A percentile compares a stretch with the other conserved stretches of the same genome.
Evolutionary conservation across 306 rosid genomes (phyloP).

Genomic region (Herpetospermum pedunculosum): DNA sequence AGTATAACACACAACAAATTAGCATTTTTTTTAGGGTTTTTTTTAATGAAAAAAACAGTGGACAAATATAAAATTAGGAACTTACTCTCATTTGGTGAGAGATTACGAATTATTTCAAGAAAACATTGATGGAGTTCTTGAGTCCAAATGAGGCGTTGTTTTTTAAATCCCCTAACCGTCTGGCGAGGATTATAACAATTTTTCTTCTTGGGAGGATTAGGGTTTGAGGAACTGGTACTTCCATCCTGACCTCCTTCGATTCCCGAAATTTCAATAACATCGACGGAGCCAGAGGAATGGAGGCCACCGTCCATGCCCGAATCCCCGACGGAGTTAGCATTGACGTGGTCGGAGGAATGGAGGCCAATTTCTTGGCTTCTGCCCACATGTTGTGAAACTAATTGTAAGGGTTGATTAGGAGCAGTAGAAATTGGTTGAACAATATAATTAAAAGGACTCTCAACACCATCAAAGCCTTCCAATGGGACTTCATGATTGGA

Average conservation of each 20-base stretch:
- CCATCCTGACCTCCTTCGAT: no score
- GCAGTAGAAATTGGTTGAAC: not conserved
- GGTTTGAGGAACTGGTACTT: not conserved
- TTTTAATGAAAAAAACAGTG: no score
- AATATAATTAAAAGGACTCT: not conserved
- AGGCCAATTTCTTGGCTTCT: no score
- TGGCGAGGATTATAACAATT: not conserved
- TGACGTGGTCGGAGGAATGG: no score
- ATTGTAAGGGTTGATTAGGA: not conserved
- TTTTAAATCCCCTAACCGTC: not conserved
- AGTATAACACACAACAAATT: no score
- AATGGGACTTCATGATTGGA: not conserved
- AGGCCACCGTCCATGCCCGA: no score
- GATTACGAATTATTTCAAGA: not conserved
- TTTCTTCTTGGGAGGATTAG: not conserved
- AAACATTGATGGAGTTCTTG: not conserved
- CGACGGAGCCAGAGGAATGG: not conserved
- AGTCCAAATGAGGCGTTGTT: constrained; percentile 4
- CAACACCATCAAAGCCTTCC: not conserved
- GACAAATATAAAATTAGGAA: no score
- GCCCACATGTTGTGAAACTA: not conserved
- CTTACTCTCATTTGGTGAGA: not conserved
- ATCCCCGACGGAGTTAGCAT: no score
- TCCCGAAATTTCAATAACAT: not conserved
- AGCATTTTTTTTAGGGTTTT: no score